Evolutionary conservation across 768 basidiomycete species (phyloP).

Genomic region (Tremella yokohamensis): DNA sequence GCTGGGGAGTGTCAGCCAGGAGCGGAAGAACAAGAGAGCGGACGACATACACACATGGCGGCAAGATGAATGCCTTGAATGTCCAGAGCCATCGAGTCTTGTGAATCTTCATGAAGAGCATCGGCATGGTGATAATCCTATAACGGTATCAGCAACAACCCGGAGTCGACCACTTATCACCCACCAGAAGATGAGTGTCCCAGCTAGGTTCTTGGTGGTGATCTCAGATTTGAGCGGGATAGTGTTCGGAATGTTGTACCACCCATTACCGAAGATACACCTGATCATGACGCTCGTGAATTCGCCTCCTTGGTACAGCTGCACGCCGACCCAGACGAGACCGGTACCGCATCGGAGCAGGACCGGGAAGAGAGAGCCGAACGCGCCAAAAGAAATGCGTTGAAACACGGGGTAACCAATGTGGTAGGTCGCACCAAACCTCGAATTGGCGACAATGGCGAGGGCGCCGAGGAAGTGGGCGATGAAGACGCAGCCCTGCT

Average conservation of each 20-base stretch:
- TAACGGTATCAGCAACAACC: not conserved
- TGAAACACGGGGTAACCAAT: slow-evolving; percentile 9
- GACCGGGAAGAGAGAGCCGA: slow-evolving; percentile 2
- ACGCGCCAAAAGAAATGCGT: not conserved
- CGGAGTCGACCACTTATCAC: not conserved
- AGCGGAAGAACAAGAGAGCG: not conserved
- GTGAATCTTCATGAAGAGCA: slow-evolving; percentile 19
- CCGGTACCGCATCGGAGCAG: slow-evolving; percentile 7
- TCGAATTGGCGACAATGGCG: slow-evolving; percentile 14
- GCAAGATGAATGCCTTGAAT: slow-evolving; percentile 16
- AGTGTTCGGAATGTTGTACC: slow-evolving; percentile 59
- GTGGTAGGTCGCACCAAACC: slow-evolving; percentile 9
- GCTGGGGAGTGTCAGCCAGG: not conserved
- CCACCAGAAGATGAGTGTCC: slow-evolving; percentile 8
- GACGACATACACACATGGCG: slow-evolving; percentile 8
- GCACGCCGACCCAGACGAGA: slow-evolving; percentile 7
- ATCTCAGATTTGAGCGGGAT: slow-evolving; percentile 61
- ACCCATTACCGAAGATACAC: slow-evolving; percentile 11
- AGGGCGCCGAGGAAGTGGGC: slow-evolving; percentile 14
- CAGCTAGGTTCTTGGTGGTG: slow-evolving; percentile 53
- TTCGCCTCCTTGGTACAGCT: slow-evolving; percentile 7
- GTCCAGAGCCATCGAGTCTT: slow-evolving; percentile 20
- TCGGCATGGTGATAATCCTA: slow-evolving; percentile 13
- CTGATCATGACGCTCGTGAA: slow-evolving; percentile 8
- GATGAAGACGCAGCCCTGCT: slow-evolving; percentile 12